Percentiles rank a stretch among this genome's conserved stretches.
Conservation (phyloP, 495 filamentous ascomycete species). For the Margaritispora aquatica region DNA sequence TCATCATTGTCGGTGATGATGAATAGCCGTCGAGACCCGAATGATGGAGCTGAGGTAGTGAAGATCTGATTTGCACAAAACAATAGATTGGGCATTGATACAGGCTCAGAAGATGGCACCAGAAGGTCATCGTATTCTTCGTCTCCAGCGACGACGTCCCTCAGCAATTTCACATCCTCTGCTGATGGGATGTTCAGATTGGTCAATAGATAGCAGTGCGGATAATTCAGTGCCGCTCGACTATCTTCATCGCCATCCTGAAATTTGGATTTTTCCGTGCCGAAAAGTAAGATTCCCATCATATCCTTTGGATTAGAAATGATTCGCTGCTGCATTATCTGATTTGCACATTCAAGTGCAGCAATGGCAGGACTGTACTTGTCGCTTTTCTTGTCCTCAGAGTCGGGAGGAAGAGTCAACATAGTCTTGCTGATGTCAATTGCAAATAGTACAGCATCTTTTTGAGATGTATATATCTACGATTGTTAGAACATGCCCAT, state of each 20-base stretch:
- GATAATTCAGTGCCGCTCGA: slow-evolving; percentile 61
- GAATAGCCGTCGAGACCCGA: slow-evolving; percentile 85
- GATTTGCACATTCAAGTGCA: slow-evolving; percentile 89
- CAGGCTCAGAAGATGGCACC: slow-evolving; percentile 58
- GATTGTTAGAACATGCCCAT: slow-evolving; percentile 3
- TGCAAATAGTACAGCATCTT: slow-evolving; percentile 95
- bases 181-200: slow-evolving; percentile 87
- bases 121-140: slow-evolving; percentile 68
- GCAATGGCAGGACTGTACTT: slow-evolving; percentile 68
- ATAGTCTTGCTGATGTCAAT: slow-evolving; percentile 93
- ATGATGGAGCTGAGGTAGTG: slow-evolving; percentile 90
- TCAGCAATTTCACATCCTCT: slow-evolving; percentile 75
- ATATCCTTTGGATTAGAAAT: slow-evolving; percentile 95
- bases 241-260: slow-evolving; percentile 58
- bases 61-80: slow-evolving; percentile 97
- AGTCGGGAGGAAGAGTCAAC: slow-evolving; percentile 59
- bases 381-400: slow-evolving; percentile 64
- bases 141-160: slow-evolving; percentile 61
- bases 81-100: slow-evolving; percentile 82
- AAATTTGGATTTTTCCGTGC: slow-evolving; percentile 82
- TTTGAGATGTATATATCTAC: slow-evolving; percentile 83
- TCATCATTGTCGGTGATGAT: slow-evolving; percentile 94
- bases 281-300: slow-evolving; percentile 96
- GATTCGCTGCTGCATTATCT: slow-evolving; percentile 95
- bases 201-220: slow-evolving; percentile 86